Evolutionary conservation across 306 rosid species (phyloP).

Genomic region (Vachellia pachyceras): DNA sequence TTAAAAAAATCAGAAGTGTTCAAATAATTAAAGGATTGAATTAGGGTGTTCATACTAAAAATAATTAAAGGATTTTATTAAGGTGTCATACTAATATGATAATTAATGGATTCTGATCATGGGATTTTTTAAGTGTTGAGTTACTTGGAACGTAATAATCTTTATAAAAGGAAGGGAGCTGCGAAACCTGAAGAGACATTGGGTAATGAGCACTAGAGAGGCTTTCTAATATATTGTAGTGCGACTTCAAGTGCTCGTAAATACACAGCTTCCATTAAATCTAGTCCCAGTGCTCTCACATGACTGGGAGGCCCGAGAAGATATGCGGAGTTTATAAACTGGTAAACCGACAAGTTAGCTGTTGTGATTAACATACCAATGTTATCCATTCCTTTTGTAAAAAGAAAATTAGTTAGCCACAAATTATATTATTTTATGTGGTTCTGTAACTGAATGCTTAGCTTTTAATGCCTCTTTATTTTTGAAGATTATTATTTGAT

Average conservation of each 20-base stretch:
- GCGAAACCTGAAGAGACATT: neutral
- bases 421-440: neutral
- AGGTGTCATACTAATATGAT: constrained; percentile 5
- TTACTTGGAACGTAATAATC: neutral
- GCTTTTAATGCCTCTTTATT: neutral
- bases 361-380: neutral
- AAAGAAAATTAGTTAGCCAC: constrained; percentile 15
- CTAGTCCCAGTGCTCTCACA: neutral
- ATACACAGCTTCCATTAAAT: neutral
- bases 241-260: neutral
- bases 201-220: neutral
- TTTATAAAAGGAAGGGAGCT: neutral
- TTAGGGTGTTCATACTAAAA: too few species aligned
- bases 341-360: constrained; percentile 8
- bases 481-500: constrained; percentile 34
- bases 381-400: constrained; percentile 5
- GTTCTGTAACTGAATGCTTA: constrained; percentile 21
- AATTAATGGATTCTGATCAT: neutral
- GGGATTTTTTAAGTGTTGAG: neutral
- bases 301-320: constrained; percentile 14
- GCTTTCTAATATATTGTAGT: neutral
- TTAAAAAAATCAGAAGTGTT: neutral
- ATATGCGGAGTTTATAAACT: neutral
- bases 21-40: too few species aligned
- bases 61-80: neutral